Conservation (phyloP, 2,329 filamentous ascomycete genomes). For the Colletotrichum caudatum region DNA sequence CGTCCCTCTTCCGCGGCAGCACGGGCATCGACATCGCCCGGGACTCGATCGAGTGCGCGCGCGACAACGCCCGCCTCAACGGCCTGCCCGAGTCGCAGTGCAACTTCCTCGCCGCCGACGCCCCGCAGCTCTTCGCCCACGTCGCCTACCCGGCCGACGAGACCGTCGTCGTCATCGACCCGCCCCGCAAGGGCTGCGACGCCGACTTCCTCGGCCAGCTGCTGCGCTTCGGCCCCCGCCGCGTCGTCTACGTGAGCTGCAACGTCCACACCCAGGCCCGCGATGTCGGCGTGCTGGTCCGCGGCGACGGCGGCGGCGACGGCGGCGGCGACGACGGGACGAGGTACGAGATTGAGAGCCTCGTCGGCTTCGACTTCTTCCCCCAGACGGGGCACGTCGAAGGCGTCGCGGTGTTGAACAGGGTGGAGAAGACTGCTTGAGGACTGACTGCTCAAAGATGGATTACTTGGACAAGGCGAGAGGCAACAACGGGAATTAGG, state of each 20-base stretch:
- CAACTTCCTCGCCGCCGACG: conserved; percentile 90
- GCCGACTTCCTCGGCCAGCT: conserved; percentile 85
- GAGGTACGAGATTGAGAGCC: conserved; percentile 87
- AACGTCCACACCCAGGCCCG: conserved; percentile 98
- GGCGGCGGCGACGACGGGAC: conserved; percentile 47
- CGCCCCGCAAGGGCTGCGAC: conserved; percentile 96
- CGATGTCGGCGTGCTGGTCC: conserved; percentile 89
- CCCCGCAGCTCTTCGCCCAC: conserved; percentile 81
- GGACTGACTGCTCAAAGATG: neutral
- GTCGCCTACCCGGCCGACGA: conserved; percentile 80
- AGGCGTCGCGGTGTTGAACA: conserved; percentile 73
- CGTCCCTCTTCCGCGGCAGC: conserved; percentile 83
- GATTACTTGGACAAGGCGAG: neutral
- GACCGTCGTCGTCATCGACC: conserved; percentile 95
- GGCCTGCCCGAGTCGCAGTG: conserved; percentile 75
- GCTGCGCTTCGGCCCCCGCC: conserved; percentile 78
- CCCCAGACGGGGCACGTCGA: conserved; percentile 84
- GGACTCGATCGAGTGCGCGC: conserved; percentile 82
- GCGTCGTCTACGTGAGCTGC: conserved; percentile 95
- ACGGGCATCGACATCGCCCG: conserved; percentile 91
- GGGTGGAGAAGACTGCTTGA: conserved; percentile 57
- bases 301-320: conserved; percentile 61
- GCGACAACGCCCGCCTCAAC: conserved; percentile 83
- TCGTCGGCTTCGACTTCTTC: conserved; percentile 97
- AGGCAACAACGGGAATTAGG: neutral